Conservation (phyloP, 1,139 yeast species). For the Suhomyces terraborum region DNA sequence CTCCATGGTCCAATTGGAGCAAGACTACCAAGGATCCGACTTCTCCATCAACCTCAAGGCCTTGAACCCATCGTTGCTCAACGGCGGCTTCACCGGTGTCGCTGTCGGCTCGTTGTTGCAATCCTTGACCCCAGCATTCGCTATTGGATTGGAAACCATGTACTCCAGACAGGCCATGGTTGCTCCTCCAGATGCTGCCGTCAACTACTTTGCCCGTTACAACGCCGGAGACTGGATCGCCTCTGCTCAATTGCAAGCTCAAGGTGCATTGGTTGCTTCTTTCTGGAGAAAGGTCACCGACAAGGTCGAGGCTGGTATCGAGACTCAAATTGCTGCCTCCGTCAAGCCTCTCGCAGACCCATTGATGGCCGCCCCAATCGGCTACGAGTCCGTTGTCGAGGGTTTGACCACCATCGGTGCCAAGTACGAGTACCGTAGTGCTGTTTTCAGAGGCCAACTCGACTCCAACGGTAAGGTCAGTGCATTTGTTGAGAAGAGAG, state of each 20-base stretch:
- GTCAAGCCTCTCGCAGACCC: conserved; percentile 80
- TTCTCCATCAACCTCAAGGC: conserved; percentile 87
- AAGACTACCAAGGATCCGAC: conserved; percentile 89
- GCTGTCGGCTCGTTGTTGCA: conserved; percentile 90
- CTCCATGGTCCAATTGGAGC: conserved; percentile 93
- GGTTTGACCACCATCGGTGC: conserved; percentile 96
- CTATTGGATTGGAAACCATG: conserved; percentile 91
- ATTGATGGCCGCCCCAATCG: conserved; percentile 78
- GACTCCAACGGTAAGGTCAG: conserved; percentile 91
- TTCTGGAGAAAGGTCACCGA: conserved; percentile 94
- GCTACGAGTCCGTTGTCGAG: conserved; percentile 79
- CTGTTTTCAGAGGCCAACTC: conserved; percentile 92
- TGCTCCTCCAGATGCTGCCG: conserved; percentile 89
- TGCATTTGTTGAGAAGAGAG: conserved; percentile 89
- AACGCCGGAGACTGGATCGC: conserved; percentile 89
- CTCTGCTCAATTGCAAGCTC: conserved; percentile 91
- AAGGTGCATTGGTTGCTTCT: conserved; percentile 85
- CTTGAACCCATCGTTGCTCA: conserved; percentile 80
- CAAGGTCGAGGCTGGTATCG: conserved; percentile 95
- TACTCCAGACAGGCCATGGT: conserved; percentile 76
- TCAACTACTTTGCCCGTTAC: conserved; percentile 89
- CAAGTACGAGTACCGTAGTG: conserved; percentile 96
- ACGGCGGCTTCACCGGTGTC: conserved; percentile 83
- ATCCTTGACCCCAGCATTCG: conserved; percentile 77
- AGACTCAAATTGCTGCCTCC: conserved; percentile 81